Evolutionary conservation across 805 yeast genomes (phyloP), one percentile per base, ranked within the genome.

Genomic region (Candida quercuum): DNA sequence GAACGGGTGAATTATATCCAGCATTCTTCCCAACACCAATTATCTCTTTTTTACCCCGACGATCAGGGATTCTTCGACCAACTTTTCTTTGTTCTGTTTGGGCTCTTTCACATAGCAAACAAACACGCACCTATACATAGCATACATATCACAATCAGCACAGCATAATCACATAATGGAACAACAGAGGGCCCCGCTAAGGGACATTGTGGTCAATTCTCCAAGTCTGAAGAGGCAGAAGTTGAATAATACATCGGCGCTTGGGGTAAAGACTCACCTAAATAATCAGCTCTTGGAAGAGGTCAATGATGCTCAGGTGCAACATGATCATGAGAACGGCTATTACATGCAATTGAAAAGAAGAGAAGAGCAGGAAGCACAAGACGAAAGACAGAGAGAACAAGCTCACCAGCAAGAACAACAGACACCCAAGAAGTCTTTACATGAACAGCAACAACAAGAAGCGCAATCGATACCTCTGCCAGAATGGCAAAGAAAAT

Each of bases 401-500:
- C 19, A 27, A 27, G 19, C 10, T 28, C 37, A 29, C 27, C 38
- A 18, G 19, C 35, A 32, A 20, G 39, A 33, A 14, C 42, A 30
- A 28, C 35, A 26, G n/a, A 40, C 42, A 8, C 40, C 33, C 7
- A 24, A 26, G 4, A 13, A 33, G 16, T 18, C 13, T 10, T 20
- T 15, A 21, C 31, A 22, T 22, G 27, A 16, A 15, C 34, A 38
- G 10, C 43, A 37, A 22, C 43, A 43, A 29, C 37, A 31, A 5
- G 44, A 33, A 9, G 32, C 29, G 4, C 42, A 39, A 15, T 40
- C 39, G 1, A 43, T 46, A 11, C 46, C 52, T 38, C 54, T 78
- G 35, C 60, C 57, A 36, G 67, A 66, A 43, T 78, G 86, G 86
- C 81, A 76, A 48, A 63, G 60, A 24, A 69, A 71, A 34, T 78